phyloP scores from a whole-genome alignment of 2,329 filamentous ascomycete species.

The Cercospora zeae-maydis region DNA sequence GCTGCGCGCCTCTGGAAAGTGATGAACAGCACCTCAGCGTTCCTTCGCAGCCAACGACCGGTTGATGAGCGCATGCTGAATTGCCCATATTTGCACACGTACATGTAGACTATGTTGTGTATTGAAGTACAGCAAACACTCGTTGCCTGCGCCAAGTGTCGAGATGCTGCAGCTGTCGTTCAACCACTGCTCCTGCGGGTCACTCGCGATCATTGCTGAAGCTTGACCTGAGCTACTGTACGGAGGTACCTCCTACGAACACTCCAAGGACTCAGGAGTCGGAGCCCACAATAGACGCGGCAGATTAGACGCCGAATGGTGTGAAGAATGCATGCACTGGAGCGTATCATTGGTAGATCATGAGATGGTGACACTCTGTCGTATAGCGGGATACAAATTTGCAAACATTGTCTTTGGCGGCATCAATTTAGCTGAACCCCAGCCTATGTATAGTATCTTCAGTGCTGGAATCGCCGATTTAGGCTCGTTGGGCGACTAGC shows the following conservation, averaged over 20 bases:
- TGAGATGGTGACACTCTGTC: neutral
- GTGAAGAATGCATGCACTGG: neutral
- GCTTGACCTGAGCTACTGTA: neutral
- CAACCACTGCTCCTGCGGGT: neutral
- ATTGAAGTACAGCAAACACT: constrained; percentile 1
- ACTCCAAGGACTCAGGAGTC: no score
- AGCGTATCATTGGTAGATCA: neutral
- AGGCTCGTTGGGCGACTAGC: neutral
- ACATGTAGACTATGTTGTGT: no score
- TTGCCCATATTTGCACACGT: neutral
- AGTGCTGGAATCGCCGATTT: neutral
- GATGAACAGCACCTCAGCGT: no score
- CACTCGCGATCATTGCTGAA: neutral
- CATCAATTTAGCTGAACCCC: neutral
- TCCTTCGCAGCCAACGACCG: neutral
- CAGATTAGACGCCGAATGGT: neutral
- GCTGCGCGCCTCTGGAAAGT: neutral
- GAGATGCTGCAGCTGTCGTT: neutral
- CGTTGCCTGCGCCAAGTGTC: neutral
- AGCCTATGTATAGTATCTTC: neutral
- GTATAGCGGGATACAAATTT: neutral
- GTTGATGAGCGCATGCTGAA: neutral
- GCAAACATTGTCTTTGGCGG: neutral
- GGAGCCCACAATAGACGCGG: neutral
- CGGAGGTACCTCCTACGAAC: no score